These are phyloP conservation scores for Trichoderma hamatum DNA, from an alignment of 2,329 filamentous ascomycete species.

Conservation along the genomic window DNA sequence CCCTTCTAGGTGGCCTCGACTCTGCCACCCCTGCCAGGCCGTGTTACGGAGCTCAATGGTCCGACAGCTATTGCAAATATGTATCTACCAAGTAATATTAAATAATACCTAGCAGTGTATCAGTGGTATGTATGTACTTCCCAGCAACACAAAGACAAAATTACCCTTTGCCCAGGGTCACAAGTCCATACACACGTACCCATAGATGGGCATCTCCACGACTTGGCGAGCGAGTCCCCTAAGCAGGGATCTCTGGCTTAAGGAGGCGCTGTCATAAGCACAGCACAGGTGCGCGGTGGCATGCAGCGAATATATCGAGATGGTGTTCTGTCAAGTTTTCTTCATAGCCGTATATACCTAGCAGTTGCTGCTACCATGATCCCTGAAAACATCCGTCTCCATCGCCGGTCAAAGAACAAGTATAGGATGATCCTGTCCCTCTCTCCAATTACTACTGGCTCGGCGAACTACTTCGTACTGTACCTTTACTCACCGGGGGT, in stretches of 20 bases:
- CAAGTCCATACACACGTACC: background rate
- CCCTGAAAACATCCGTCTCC: background rate
- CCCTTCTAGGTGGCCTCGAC: conserved; percentile 2
- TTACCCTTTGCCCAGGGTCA: background rate
- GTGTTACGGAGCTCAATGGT: conserved; percentile 17
- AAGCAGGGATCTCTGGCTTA: background rate
- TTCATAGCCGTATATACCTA: background rate
- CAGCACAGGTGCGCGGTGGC: background rate
- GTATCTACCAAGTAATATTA: background rate
- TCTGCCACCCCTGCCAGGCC: conserved; percentile 7
- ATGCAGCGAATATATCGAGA: background rate
- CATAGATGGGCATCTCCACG: background rate
- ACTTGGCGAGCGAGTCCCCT: background rate
- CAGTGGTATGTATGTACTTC: background rate
- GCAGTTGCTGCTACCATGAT: background rate
- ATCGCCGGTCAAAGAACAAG: background rate
- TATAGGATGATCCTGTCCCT: background rate
- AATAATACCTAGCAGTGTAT: background rate
- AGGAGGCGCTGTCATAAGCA: background rate
- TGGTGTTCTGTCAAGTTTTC: background rate
- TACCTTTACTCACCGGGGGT: background rate
- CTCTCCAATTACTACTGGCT: background rate
- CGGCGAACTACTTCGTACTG: background rate
- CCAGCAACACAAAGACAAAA: background rate
- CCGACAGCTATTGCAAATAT: conserved; percentile 1